Evolutionary conservation across 345 rosid genomes (phyloP).

Genomic region (Aquilaria yunnanensis): DNA sequence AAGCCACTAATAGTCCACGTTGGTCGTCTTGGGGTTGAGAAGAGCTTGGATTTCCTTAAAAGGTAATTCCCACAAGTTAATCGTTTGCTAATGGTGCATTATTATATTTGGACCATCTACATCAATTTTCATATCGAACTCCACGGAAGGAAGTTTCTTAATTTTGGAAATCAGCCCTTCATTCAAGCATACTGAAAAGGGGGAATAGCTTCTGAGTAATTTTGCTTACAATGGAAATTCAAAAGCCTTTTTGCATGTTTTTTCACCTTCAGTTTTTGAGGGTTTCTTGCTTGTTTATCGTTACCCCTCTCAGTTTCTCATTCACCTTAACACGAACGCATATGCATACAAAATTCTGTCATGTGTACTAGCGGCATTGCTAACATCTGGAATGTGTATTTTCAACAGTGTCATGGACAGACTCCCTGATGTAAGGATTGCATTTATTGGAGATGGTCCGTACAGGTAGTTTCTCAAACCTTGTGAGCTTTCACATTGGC

Average conservation of each 20-base stretch:
- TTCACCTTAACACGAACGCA: no score
- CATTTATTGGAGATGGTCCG: constrained; percentile 95
- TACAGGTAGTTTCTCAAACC: constrained; percentile 48
- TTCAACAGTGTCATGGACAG: constrained; percentile 80
- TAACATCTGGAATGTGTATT: constrained; percentile 16
- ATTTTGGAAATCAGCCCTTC: no score
- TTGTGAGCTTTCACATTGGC: not conserved
- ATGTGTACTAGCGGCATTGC: not conserved
- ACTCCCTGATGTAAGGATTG: constrained; percentile 84
- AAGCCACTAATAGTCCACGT: constrained; percentile 89
- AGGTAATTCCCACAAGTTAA: constrained; percentile 25
- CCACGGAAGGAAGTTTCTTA: not conserved
- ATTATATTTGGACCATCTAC: not conserved
- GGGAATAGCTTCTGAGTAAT: no score
- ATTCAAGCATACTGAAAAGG: no score
- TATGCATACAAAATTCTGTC: no score
- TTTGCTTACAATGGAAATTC: no score
- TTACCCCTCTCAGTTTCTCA: no score
- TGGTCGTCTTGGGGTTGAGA: constrained; percentile 93
- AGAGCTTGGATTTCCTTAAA: constrained; percentile 92
- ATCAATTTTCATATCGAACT: not conserved
- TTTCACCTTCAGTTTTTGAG: no score
- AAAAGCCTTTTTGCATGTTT: no score
- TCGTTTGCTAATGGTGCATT: not conserved
- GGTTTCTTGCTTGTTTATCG: no score